Conservation (phyloP, 2,329 filamentous ascomycete genomes). For the Graphium sp. region DNA sequence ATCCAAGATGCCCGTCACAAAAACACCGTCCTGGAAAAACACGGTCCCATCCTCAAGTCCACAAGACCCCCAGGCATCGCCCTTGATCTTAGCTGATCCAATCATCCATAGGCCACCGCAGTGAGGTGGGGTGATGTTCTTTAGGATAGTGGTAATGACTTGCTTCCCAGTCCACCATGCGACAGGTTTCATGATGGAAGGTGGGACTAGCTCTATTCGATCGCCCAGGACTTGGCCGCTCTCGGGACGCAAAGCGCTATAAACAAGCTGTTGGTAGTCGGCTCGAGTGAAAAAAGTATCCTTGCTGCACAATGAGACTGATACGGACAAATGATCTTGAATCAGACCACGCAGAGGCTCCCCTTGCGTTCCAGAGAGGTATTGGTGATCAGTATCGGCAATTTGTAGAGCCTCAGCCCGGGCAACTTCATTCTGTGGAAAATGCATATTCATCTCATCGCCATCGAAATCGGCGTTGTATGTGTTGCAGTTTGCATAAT, state of each 20-base stretch:
- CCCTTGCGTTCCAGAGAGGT: constrained; percentile 82
- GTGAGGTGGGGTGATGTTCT: constrained; percentile 70
- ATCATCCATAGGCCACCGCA: constrained; percentile 65
- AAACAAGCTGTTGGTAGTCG: constrained; percentile 88
- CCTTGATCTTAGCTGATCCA: constrained; percentile 62
- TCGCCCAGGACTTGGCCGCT: constrained; percentile 75
- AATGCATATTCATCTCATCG: constrained; percentile 99
- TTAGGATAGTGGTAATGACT: constrained; percentile 78
- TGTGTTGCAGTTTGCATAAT: constrained; percentile 98
- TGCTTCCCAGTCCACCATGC: constrained; percentile 93
- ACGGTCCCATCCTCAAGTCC: constrained; percentile 61
- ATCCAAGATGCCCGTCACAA: constrained; percentile 82
- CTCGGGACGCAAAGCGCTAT: constrained; percentile 77
- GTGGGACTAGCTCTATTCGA: constrained; percentile 63
- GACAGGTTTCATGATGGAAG: constrained; percentile 66
- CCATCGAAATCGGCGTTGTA: constrained; percentile 99
- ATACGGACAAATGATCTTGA: constrained; percentile 95
- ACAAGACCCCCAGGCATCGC: constrained; percentile 62
- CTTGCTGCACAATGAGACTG: constrained; percentile 74
- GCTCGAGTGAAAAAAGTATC: constrained; percentile 81
- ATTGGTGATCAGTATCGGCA: constrained; percentile 94
- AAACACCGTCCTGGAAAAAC: constrained; percentile 70
- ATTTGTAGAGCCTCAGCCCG: constrained; percentile 84
- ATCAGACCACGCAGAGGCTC: constrained; percentile 91
- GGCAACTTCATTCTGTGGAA: constrained; percentile 91